These are phyloP conservation scores for Pleurotus tuoliensis DNA, from an alignment of 768 basidiomycete species.

Conservation along the genomic window DNA sequence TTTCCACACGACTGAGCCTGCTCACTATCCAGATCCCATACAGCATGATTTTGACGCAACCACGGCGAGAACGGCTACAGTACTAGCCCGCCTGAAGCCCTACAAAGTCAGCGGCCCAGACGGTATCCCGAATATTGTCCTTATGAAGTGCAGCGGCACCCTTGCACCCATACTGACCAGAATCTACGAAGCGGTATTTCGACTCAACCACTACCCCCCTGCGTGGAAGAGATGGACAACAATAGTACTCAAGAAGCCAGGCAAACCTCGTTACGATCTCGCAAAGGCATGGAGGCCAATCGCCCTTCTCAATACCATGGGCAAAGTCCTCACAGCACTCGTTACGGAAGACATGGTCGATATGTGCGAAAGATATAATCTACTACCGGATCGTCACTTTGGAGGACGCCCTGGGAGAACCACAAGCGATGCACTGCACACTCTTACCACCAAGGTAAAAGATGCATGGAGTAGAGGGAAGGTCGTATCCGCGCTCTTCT, in stretches of 20 bases:
- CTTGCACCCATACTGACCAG: constrained; percentile 10
- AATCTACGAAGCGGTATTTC: constrained; percentile 15
- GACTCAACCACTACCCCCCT: constrained; percentile 7
- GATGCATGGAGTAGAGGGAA: constrained; percentile 29
- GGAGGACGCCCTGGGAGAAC: constrained; percentile 33
- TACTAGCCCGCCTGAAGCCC: constrained; percentile 10
- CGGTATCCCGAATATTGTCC: constrained; percentile 20
- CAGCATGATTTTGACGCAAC: constrained; percentile 9
- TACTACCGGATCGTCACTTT: constrained; percentile 33
- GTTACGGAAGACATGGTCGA: constrained; percentile 19
- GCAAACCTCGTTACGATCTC: constrained; percentile 25
- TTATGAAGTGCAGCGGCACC: constrained; percentile 11
- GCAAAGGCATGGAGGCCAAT: constrained; percentile 34
- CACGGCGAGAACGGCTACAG: constrained; percentile 6
- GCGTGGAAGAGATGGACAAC: constrained; percentile 22
- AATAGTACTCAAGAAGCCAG: constrained; percentile 30
- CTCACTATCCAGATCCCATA: constrained; percentile 5
- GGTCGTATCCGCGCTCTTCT: constrained; percentile 32
- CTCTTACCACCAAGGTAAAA: constrained; percentile 29
- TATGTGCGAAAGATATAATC: constrained; percentile 21
- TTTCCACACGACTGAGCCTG: constrained; percentile 9
- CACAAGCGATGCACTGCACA: constrained; percentile 30
- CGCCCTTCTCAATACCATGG: constrained; percentile 25
- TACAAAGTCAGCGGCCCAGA: constrained; percentile 21
- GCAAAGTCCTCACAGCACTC: constrained; percentile 22